Base-by-base conservation (phyloP, 1,284 basidiomycete species). In the Apiotrichum veenhuisii region DNA sequence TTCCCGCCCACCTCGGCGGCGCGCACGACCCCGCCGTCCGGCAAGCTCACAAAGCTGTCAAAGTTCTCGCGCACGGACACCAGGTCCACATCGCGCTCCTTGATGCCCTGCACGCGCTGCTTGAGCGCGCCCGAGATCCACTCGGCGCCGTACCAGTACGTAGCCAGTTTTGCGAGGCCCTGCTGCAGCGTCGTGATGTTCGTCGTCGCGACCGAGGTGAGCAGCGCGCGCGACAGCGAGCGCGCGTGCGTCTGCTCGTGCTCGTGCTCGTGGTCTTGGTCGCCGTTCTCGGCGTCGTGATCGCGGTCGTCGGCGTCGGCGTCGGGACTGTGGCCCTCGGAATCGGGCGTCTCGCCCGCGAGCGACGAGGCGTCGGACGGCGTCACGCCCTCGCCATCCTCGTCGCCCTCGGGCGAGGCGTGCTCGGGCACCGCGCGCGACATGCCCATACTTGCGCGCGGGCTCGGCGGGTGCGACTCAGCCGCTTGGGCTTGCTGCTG, bases 81-180 rank as follows among this genome's bases (percentile, higher is more conserved):
- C 12, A 69, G 49, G 46, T 70, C 68, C 11, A 68, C 61, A 34
- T 67, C 66, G 12, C 57, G 55, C 15, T 37, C 49, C 8, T 30
- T 45, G n/a, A 66, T 62, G 2, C 68, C 68, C 17, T 54, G 47
- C 11, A 64, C 53, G 26, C 64, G 57, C 47, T 66, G 63, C n/a
- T 41, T 43, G 3, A 68, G 52, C 9, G 67, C 64, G 14, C 56
- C 59, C 0, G 60, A 56, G n/a, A 69, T 58, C 65, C 65, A 67
- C 26, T 55, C 61, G 18, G 63, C 61, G 4, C 67, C 65, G 9
- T 52, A 55, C 67, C 67, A 67, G 48, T 65, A 69, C 9, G 25
- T 57, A 0, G 62, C 55, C 48, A 63, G 63, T 23, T 64, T 65
- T 7, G 61, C 51, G 4, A 67, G 51, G 45, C 64, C 64, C 40